phyloP scores from a whole-genome alignment of 2,329 filamentous ascomycete genomes.

The Penicillium sp. region DNA sequence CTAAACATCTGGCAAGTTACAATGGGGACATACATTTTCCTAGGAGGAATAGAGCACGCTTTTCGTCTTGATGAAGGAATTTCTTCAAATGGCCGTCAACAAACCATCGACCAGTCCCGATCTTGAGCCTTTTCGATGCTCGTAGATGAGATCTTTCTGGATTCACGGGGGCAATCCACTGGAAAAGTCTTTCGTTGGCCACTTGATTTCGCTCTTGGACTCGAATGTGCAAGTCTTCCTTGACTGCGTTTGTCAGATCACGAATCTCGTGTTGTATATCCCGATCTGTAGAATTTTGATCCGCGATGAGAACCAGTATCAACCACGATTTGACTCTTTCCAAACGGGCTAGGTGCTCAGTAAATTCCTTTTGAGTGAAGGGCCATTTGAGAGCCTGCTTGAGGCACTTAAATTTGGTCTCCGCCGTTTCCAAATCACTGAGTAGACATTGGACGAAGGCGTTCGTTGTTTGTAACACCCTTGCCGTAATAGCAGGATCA shows the following conservation, averaged over 20 bases:
- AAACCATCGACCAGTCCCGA: conserved; percentile 20
- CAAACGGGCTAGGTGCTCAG: conserved; percentile 13
- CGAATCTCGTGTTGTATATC: conserved; percentile 18
- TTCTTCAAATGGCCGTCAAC: conserved; percentile 13
- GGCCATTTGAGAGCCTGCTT: conserved; percentile 24
- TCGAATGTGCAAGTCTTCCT: conserved; percentile 17
- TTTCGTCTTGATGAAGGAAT: conserved; percentile 8
- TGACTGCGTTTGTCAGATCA: conserved; percentile 11
- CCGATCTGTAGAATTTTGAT: conserved; percentile 14
- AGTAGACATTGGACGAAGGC: conserved; percentile 17
- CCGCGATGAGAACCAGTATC: conserved; percentile 23
- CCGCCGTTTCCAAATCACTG: conserved; percentile 12
- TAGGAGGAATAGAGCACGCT: conserved; percentile 13
- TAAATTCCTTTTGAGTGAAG: conserved; percentile 18
- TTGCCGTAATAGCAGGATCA: conserved; percentile 12
- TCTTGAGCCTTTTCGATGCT: conserved; percentile 11
- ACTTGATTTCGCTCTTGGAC: conserved; percentile 13
- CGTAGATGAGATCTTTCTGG: conserved; percentile 17
- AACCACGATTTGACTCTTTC: conserved; percentile 26
- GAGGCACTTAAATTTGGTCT: conserved; percentile 15
- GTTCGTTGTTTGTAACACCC: conserved; percentile 14
- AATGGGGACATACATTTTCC: conserved; percentile 19
- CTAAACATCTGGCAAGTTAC: not conserved
- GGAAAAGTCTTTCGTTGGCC: conserved; percentile 12
- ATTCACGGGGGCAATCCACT: conserved; percentile 23